Base-by-base conservation (phyloP, 2,329 filamentous ascomycete species). In the Nannizziopsis barbatae region DNA sequence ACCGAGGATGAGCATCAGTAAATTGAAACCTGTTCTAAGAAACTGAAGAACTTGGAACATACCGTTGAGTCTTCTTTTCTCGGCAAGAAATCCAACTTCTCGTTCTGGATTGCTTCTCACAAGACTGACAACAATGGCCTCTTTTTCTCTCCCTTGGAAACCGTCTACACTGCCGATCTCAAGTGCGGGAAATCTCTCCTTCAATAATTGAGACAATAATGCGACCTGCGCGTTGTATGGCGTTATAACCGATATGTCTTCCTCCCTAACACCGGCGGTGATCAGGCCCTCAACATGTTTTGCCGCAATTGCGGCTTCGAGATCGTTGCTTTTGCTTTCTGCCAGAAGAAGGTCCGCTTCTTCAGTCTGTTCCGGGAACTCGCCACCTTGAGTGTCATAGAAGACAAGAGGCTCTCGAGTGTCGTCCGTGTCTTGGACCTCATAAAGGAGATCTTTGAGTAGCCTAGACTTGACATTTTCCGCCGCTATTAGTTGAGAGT, bases 151-250 rank as follows among this genome's bases (percentile, higher is more conserved):
- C 31, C 92, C 92, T 65, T 98, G 92, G 63, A 98, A 98, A 1
- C 90, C 92, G 65, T 98, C 92, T 1, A 98, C 86, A 58, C 87
- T 95, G 31, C 92, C 92, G n/a, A 98, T 74, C 65, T 98, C 92
- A 44, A 98, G 80, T 10, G 84, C 87, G 0, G 84, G 84, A 58
- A 84, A 94, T 35, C 73, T 71, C 52, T 92, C 85, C 62, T 90
- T 92, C 43, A 98, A 75, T 55, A 83, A 74, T 33, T 74, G 71
- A 10, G 87, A 81, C 45, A 96, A 72, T 9, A 93, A 68, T 3
- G 84, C 83, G 32, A 95, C 76, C 78, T 93, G 92, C 11, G 86
- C 92, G 68, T 95, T 96, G 69, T 98, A 98, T 35, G 92, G 92
- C 42, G 92, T 95, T 46, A 98, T 81, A 10, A 96, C 82, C 1